These are phyloP conservation scores for Talaromyces sp. DNA, from an alignment of 2,329 filamentous ascomycete genomes.

Conservation along the genomic window DNA sequence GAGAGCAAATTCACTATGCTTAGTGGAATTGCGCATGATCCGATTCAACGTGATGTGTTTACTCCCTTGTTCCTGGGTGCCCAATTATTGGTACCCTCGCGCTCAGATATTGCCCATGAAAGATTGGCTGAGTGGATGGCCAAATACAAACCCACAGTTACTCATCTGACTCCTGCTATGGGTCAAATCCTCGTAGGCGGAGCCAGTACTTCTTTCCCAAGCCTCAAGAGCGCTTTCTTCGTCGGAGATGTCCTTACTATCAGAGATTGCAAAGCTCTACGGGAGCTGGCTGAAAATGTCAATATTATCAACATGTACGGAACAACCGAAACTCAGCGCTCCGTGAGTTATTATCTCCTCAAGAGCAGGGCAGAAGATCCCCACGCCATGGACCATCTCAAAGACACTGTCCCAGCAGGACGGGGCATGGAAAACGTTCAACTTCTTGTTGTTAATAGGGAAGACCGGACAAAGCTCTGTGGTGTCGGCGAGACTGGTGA, in stretches of 20 bases:
- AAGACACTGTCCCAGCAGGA: slow-evolving; percentile 76
- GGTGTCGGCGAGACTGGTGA: slow-evolving; percentile 78
- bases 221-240: slow-evolving; percentile 76
- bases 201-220: slow-evolving; percentile 69
- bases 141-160: slow-evolving; percentile 67
- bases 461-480: slow-evolving; percentile 64
- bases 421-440: slow-evolving; percentile 86
- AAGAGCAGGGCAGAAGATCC: slow-evolving; percentile 55
- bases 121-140: slow-evolving; percentile 83
- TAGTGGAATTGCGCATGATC: slow-evolving; percentile 69
- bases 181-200: slow-evolving; percentile 89
- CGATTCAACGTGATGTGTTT: slow-evolving; percentile 68
- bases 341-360: slow-evolving; percentile 78
- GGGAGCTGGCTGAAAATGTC: slow-evolving; percentile 67
- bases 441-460: slow-evolving; percentile 73
- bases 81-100: slow-evolving; percentile 69
- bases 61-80: slow-evolving; percentile 85
- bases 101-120: slow-evolving; percentile 83
- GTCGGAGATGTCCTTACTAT: slow-evolving; percentile 88
- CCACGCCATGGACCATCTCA: slow-evolving; percentile 52
- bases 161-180: slow-evolving; percentile 88
- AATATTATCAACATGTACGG: slow-evolving; percentile 83
- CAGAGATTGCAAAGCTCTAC: slow-evolving; percentile 72
- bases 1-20: slow-evolving; percentile 77
- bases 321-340: slow-evolving; percentile 76